Evolutionary conservation across 176 grass and related monocot species (phyloP).

Genomic region (Oryza rufipogon): DNA sequence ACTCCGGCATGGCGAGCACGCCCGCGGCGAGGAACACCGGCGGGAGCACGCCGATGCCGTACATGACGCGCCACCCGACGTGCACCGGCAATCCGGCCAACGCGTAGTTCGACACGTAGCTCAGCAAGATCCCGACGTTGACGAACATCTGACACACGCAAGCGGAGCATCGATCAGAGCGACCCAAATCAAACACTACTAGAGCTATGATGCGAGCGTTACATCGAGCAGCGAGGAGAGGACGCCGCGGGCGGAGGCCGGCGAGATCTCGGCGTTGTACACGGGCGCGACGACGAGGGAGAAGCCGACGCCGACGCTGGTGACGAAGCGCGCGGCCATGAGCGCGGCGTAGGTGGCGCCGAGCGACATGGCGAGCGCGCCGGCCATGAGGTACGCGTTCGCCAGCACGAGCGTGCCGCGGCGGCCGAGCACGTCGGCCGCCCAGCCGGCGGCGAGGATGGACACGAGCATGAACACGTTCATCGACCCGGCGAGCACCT

Average conservation of each 20-base stretch:
- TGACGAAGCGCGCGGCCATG: background rate
- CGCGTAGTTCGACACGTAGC: background rate
- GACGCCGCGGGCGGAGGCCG: background rate
- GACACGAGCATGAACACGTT: background rate
- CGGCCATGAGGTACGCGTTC: background rate
- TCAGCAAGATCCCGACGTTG: background rate
- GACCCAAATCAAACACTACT: background rate
- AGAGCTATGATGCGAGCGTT: background rate
- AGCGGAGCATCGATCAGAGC: background rate
- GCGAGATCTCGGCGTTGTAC: constrained; percentile 8
- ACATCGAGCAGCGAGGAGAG: background rate
- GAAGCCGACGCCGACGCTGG: background rate
- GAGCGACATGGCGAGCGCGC: background rate
- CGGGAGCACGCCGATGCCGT: constrained; percentile 19
- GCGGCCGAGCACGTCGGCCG: background rate
- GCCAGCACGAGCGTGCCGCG: background rate
- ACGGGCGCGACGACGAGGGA: background rate
- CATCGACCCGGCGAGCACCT: background rate
- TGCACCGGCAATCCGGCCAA: background rate
- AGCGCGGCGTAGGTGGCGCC: background rate
- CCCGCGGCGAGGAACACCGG: constrained; percentile 34
- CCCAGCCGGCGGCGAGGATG: background rate
- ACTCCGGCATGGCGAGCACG: constrained; percentile 49
- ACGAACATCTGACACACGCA: background rate
- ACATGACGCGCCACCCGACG: constrained; percentile 45